Percentiles rank a stretch among this genome's conserved stretches.
Conservation (phyloP, 805 yeast genomes). For the Sugiyamaella mastotermitis region DNA sequence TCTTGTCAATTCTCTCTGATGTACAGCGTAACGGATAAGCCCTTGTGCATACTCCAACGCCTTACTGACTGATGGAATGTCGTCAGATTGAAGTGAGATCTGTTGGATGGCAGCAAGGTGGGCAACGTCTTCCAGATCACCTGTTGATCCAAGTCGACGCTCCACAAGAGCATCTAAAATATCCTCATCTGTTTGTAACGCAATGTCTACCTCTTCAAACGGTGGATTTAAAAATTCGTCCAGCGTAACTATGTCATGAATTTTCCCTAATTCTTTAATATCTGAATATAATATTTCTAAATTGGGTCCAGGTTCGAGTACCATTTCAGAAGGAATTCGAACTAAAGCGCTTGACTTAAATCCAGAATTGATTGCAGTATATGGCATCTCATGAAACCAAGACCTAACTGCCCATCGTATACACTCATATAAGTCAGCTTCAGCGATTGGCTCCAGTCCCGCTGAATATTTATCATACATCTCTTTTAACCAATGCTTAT, state of each 20-base stretch:
- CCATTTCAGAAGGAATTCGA: background rate
- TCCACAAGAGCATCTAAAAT: slow-evolving; percentile 10
- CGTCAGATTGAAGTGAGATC: slow-evolving; percentile 1
- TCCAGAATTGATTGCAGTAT: slow-evolving; percentile 1
- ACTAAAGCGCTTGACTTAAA: slow-evolving; percentile 5
- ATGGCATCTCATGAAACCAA: slow-evolving; percentile 10
- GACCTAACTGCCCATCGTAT: slow-evolving; percentile 10
- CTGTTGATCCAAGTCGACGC: slow-evolving; percentile 7
- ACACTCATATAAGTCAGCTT: slow-evolving; percentile 6
- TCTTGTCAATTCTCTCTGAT: slow-evolving; percentile 6
- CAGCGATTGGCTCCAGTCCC: slow-evolving; percentile 4
- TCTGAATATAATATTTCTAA: slow-evolving; percentile 2
- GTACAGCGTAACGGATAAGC: slow-evolving; percentile 7
- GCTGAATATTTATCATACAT: background rate
- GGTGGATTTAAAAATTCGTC: slow-evolving; percentile 5
- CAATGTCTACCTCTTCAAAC: slow-evolving; percentile 7
- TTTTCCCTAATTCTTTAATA: slow-evolving; percentile 3
- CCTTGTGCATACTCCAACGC: slow-evolving; percentile 5
- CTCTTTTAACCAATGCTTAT: slow-evolving; percentile 8
- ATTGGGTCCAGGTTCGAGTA: slow-evolving; percentile 3
- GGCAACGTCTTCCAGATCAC: background rate
- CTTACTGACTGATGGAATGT: slow-evolving; percentile 1
- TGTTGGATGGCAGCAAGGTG: no score
- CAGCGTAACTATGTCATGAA: slow-evolving; percentile 3
- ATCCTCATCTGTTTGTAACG: slow-evolving; percentile 6